Evolutionary conservation across 257 asterid genomes (phyloP), one percentile per base, ranked within the genome.

Genomic region (Nicotiana benthamiana): DNA sequence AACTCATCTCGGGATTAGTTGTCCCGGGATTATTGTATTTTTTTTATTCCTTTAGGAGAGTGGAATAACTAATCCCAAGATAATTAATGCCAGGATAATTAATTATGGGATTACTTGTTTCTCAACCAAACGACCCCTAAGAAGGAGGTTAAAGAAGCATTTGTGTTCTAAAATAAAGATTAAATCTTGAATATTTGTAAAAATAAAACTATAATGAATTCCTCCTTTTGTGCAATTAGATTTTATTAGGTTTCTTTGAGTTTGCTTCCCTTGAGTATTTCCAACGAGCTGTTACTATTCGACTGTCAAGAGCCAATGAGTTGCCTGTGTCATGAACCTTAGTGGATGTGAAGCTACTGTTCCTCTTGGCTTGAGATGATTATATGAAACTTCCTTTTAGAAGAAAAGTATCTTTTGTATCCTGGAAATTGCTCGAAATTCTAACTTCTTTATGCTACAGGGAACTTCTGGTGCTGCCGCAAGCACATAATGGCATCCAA

Each of bases 401-500:
- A 72, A 46, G 60, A 22, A 43, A 15, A 13, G 40, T 72, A 15
- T 22, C 36, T 46, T 40, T 46, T 46, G 22, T 24, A 46, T 24
- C 40, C 40, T 72, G 78, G 36, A 0, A 43, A 46, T 22, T 72
- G 60, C 78, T 46, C n/a, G 24, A 72, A 51, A 46, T 24, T 60
- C 84, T 84, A 68, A 82, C 75, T 57, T 52, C 46, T 40, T 70
- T 63, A 51, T 56, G 56, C 77, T 52, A 32, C 80, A 84, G 91
- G 84, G 82, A 76, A 67, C 80, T 81, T 77, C 62, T 81, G 84
- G 86, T 90, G 86, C 85, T 53, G 28, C 36, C 40, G 22, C 84
- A 52, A 83, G 82, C 79, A 67, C 75, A 82, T 80, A n/a, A 94
- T 94, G 98, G 97, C 93, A 20, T 83, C 91, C 43, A 94, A 94